These are phyloP conservation scores for Cornus kousa DNA, from an alignment of 148 eudicot species.

Conservation along the genomic window DNA sequence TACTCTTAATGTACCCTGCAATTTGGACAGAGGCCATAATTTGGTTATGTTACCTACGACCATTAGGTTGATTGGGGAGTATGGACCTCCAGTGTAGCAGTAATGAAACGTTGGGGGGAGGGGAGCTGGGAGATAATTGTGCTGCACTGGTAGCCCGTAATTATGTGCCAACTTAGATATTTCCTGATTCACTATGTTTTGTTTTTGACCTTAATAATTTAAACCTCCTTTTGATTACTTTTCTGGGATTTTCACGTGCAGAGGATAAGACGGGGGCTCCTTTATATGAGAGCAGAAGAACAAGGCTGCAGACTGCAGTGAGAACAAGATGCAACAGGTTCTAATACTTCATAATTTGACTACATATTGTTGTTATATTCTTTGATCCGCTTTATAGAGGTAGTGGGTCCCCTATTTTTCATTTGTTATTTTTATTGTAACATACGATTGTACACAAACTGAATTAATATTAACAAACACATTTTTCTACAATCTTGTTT, in stretches of 20 bases:
- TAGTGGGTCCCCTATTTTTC: conserved; percentile 12
- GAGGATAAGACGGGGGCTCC: conserved; percentile 55
- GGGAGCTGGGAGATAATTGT: no score
- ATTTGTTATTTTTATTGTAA: not conserved
- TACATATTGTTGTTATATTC: conserved; percentile 25
- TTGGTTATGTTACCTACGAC: no score
- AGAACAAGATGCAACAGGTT: conserved; percentile 6
- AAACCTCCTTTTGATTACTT: not conserved
- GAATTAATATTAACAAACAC: not conserved
- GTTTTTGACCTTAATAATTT: no score
- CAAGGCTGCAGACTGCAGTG: conserved; percentile 58
- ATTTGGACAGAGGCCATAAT: no score
- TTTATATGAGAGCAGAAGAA: conserved; percentile 57
- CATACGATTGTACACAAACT: not conserved
- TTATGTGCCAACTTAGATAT: not conserved
- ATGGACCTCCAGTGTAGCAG: no score
- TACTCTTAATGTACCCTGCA: no score
- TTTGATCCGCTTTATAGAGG: conserved; percentile 30
- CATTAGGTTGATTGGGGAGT: no score
- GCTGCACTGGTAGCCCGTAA: no score
- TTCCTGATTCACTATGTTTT: not conserved
- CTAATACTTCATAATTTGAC: not conserved
- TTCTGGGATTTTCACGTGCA: conserved; percentile 21
- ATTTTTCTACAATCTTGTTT: not conserved
- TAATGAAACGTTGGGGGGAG: no score